Evolutionary conservation across 108 stramenopile genomes (phyloP).

Genomic region (Mediolabrus comicus): DNA sequence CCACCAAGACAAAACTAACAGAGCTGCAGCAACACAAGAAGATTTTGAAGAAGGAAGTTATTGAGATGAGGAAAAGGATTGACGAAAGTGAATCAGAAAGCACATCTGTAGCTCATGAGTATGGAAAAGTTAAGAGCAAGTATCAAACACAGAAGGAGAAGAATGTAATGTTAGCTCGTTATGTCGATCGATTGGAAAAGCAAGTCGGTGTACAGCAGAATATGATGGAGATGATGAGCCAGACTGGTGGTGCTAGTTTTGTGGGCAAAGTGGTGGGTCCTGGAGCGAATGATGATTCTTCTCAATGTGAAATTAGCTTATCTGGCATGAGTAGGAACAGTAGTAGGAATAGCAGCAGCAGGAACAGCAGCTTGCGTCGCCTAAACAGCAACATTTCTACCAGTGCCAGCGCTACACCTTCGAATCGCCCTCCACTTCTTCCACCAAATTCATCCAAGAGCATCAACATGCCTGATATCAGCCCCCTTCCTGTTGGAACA

Average conservation of each 20-base stretch:
- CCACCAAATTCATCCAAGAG: conserved; percentile 27
- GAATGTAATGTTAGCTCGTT: conserved; percentile 66
- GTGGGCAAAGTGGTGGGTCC: conserved; percentile 44
- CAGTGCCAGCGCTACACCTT: not conserved
- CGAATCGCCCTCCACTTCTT: conserved; percentile 13
- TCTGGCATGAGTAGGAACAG: conserved; percentile 26
- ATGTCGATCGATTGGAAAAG: conserved; percentile 80
- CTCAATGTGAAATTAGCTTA: conserved; percentile 26
- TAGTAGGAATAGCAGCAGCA: conserved; percentile 27
- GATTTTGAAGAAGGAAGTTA: conserved; percentile 87
- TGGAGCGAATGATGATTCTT: conserved; percentile 30
- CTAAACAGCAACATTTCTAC: conserved; percentile 7
- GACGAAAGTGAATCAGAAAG: conserved; percentile 67
- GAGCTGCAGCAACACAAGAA: conserved; percentile 81
- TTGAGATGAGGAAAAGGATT: conserved; percentile 74
- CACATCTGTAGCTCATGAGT: conserved; percentile 54
- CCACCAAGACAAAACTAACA: conserved; percentile 64
- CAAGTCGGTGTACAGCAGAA: conserved; percentile 88
- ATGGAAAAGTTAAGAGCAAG: conserved; percentile 48
- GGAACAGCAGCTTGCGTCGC: conserved; percentile 6
- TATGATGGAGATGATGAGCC: conserved; percentile 89
- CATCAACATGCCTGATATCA: conserved; percentile 8
- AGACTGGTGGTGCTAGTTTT: conserved; percentile 40
- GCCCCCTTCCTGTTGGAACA: conserved; percentile 14
- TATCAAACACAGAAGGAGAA: conserved; percentile 69